Evolutionary conservation across 345 rosid species (phyloP).

Genomic region (Eucalyptus melliodora): DNA sequence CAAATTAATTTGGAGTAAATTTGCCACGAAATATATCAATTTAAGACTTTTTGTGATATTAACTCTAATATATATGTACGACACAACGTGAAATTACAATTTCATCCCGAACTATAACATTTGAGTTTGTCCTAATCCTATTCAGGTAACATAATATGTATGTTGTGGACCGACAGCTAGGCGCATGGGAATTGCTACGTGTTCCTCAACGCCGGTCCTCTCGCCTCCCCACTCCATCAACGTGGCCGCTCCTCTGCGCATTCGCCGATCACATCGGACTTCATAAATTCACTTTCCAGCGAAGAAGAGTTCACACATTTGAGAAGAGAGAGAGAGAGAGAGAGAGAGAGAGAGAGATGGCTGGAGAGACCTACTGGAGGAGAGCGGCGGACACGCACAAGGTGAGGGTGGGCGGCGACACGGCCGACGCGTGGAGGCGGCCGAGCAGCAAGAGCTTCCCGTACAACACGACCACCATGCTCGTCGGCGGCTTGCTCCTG

Average conservation of each 20-base stretch:
- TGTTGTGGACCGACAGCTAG: neutral
- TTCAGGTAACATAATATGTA: too few relatives aligned
- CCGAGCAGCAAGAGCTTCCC: neutral
- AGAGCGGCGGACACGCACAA: neutral
- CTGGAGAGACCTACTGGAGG: neutral
- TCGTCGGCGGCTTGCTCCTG: neutral
- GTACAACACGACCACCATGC: neutral
- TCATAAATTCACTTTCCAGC: neutral
- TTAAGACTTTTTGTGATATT: accelerated
- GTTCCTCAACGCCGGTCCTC: neutral
- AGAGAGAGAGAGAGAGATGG: neutral
- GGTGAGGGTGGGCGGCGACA: neutral
- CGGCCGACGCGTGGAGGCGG: neutral
- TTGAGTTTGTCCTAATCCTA: too few relatives aligned
- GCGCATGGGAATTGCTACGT: neutral
- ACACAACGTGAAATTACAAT: too few relatives aligned
- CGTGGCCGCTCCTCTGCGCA: neutral
- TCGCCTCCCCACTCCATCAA: neutral
- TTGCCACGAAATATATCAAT: accelerated
- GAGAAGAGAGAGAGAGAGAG: too few relatives aligned
- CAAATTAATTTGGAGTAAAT: accelerated
- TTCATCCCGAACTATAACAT: too few relatives aligned
- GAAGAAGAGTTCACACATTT: neutral
- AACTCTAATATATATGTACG: too few relatives aligned
- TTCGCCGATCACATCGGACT: neutral